Evolutionary conservation across 169 alveolate genomes (phyloP).

Genomic region (Plasmodium blacklocki): DNA sequence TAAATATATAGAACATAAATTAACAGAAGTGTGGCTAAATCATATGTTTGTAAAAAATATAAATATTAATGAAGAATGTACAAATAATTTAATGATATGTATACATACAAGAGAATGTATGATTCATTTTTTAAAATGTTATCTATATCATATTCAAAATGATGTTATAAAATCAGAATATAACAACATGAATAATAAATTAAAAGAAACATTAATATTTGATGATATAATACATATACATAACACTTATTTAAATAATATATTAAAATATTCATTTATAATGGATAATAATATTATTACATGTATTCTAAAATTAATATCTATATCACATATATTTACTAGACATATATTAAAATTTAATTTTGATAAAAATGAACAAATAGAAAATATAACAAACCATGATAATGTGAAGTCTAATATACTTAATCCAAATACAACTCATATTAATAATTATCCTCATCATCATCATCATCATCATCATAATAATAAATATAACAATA

Average conservation of each 20-base stretch:
- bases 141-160: conserved; percentile 72
- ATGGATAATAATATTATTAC: conserved; percentile 72
- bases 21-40: conserved; percentile 78
- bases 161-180: conserved; percentile 79
- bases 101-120: conserved; percentile 81
- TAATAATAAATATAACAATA: conserved; percentile 15
- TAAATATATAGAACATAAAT: conserved; percentile 79
- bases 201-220: conserved; percentile 67
- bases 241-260: conserved; percentile 75
- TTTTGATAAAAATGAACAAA: conserved; percentile 54
- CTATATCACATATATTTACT: conserved; percentile 78
- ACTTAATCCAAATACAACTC: neutral
- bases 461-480: conserved; percentile 4
- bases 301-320: conserved; percentile 67
- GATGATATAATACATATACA: conserved; percentile 75
- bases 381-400: conserved; percentile 18
- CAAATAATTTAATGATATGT: conserved; percentile 77
- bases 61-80: conserved; percentile 78
- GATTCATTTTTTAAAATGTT: conserved; percentile 77
- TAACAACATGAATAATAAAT: conserved; percentile 46
- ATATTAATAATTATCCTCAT: conserved; percentile 9
- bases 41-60: conserved; percentile 81
- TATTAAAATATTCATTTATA: conserved; percentile 71
- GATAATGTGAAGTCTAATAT: conserved; percentile 1
- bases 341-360: conserved; percentile 78